phyloP scores from a whole-genome alignment of 2,329 filamentous ascomycete genomes.

The Talaromyces sp. region DNA sequence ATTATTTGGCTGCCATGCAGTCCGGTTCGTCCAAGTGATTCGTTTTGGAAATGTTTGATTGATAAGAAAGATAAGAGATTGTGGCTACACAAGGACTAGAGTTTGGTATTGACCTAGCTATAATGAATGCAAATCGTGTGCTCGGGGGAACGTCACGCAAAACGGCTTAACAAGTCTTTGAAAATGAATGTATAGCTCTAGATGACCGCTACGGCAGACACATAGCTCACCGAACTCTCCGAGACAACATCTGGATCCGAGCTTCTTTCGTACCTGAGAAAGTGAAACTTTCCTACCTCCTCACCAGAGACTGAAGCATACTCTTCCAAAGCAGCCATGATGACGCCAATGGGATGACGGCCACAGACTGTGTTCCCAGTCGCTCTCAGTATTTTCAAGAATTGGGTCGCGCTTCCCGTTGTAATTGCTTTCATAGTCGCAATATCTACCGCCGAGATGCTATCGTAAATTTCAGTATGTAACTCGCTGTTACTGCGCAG shows the following conservation, averaged over 20 bases:
- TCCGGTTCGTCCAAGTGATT: background rate
- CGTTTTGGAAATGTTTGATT: background rate
- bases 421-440: constrained; percentile 82
- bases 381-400: constrained; percentile 63
- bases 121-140: background rate
- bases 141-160: background rate
- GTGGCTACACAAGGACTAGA: background rate
- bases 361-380: constrained; percentile 94
- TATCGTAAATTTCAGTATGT: constrained; percentile 68
- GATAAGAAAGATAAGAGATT: constrained; percentile 2
- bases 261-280: constrained; percentile 85
- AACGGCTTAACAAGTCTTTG: background rate
- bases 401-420: constrained; percentile 66
- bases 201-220: constrained; percentile 80
- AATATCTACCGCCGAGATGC: constrained; percentile 75
- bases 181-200: constrained; percentile 31
- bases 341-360: constrained; percentile 87
- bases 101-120: background rate
- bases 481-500: constrained; percentile 33
- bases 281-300: constrained; percentile 61
- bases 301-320: constrained; percentile 44
- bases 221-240: constrained; percentile 93
- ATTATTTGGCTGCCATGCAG: background rate
- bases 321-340: constrained; percentile 81
- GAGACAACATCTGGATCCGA: constrained; percentile 62